Evolutionary conservation across 768 basidiomycete species (phyloP).

Genomic region (Ramaria sp.): DNA sequence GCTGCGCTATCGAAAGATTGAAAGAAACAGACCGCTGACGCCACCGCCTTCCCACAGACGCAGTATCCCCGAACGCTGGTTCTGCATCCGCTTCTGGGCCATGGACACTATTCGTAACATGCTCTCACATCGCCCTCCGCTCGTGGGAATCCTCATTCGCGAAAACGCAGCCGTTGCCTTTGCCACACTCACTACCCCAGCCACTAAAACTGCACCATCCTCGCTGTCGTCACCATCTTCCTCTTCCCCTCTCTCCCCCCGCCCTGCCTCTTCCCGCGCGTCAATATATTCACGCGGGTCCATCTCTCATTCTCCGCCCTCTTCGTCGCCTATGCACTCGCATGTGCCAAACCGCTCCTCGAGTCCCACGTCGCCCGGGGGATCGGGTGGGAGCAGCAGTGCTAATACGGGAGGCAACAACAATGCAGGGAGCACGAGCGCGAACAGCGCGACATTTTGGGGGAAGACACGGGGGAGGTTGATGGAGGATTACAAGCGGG

Average conservation of each 20-base stretch:
- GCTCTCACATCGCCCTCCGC: neutral
- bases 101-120: slow-evolving; percentile 7
- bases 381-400: too few species aligned
- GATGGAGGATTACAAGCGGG: neutral
- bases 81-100: slow-evolving; percentile 8
- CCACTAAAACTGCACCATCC: neutral
- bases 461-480: neutral
- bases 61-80: slow-evolving; percentile 3
- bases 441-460: neutral
- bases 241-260: neutral
- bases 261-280: neutral
- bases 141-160: neutral
- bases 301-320: too few species aligned
- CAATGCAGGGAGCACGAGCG: too few species aligned
- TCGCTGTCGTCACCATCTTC: neutral
- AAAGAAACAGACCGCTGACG: neutral
- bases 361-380: too few species aligned
- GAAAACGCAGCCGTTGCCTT: neutral
- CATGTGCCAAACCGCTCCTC: too few species aligned
- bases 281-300: too few species aligned
- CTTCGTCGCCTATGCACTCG: too few species aligned
- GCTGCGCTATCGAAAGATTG: too few species aligned
- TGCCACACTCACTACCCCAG: neutral
- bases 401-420: too few species aligned
- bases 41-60: neutral